Percentiles rank a stretch among this genome's conserved stretches.
Conservation (phyloP, 805 yeast species). For the Candida suzukii region DNA sequence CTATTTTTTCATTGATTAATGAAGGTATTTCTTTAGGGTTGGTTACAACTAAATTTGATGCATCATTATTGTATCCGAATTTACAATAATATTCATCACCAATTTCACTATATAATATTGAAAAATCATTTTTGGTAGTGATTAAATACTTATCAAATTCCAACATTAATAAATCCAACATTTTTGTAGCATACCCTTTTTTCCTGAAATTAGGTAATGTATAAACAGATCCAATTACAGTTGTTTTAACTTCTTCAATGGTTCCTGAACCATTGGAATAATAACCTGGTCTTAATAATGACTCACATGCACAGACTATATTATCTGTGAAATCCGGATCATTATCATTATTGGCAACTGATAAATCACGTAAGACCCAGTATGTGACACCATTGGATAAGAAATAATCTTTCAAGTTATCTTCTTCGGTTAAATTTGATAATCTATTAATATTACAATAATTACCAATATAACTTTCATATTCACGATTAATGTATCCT, state of each 20-base stretch:
- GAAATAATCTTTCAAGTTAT: not conserved
- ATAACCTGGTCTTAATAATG: conserved; percentile 15
- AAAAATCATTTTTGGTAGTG: conserved; percentile 17
- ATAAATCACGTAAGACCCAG: conserved; percentile 17
- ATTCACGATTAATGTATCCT: conserved; percentile 19
- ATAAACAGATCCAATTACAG: conserved; percentile 52
- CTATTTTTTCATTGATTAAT: too few species aligned
- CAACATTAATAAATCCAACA: conserved; percentile 34
- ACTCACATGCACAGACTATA: conserved; percentile 24
- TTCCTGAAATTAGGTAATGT: conserved; percentile 42
- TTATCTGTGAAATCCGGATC: conserved; percentile 8
- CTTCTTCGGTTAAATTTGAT: conserved; percentile 2
- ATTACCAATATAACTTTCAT: conserved; percentile 7
- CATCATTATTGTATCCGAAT: conserved; percentile 46
- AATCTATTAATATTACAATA: conserved; percentile 16
- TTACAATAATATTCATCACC: conserved; percentile 62
- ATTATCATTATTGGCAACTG: not conserved
- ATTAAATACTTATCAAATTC: conserved; percentile 2
- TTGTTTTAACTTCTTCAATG: conserved; percentile 10
- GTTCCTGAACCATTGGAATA: conserved; percentile 1
- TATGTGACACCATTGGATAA: conserved; percentile 17
- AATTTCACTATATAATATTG: conserved; percentile 63
- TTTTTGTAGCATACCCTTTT: conserved; percentile 45
- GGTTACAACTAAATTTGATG: too few species aligned
- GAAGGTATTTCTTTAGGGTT: too few species aligned